A percentile compares a stretch with the other conserved stretches of the same genome.
phyloP scores from a whole-genome alignment of 176 grass and related monocot genomes.

The Pharus latifolius region DNA sequence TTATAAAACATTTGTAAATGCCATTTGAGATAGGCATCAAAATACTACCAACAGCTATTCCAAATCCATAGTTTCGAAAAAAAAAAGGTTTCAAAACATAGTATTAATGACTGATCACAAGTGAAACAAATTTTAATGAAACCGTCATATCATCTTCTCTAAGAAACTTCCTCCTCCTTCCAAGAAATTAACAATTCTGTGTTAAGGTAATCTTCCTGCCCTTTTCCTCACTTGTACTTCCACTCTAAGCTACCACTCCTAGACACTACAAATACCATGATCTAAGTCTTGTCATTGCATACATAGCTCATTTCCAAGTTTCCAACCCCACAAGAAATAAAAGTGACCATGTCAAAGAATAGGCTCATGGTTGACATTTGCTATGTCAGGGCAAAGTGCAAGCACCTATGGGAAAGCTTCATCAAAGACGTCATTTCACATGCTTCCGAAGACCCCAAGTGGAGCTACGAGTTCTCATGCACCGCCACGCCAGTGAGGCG shows the following conservation, averaged over 20 bases:
- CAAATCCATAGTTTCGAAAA: not conserved
- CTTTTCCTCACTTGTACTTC: not conserved
- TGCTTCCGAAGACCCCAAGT: no score
- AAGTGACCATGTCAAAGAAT: not conserved
- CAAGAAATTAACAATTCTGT: slow-evolving; percentile 1
- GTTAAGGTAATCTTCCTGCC: not conserved
- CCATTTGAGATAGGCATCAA: not conserved
- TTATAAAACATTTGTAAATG: not conserved
- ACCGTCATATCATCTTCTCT: not conserved
- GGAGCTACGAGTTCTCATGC: slow-evolving; percentile 34
- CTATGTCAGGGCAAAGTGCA: not conserved
- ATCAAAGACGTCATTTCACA: no score
- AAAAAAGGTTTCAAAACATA: no score
- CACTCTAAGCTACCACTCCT: not conserved
- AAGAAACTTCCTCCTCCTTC: not conserved
- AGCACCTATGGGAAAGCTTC: slow-evolving; percentile 4
- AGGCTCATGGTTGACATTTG: not conserved
- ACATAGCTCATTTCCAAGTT: not conserved
- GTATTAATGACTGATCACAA: no score
- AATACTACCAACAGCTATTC: not conserved
- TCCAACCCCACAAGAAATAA: no score
- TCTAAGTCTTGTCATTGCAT: not conserved
- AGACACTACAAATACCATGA: slow-evolving; percentile 20
- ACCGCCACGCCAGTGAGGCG: not conserved
- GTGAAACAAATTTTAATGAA: not conserved